These are phyloP conservation scores for Geotrichum carabidarum DNA, from an alignment of 1,139 yeast species.

Conservation along the genomic window DNA sequence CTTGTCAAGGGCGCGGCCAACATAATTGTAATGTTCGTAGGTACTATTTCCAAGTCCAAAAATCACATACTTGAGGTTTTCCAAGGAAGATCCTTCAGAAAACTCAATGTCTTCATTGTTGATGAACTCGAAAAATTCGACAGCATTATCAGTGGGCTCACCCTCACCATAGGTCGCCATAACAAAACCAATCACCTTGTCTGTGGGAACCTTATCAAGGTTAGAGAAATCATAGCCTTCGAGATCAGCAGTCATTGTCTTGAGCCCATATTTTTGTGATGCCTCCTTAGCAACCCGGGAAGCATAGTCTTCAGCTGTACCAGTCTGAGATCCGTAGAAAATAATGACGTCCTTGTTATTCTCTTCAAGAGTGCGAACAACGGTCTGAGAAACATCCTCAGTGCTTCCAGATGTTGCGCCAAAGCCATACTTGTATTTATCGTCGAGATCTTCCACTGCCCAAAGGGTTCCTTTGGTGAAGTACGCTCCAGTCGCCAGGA, in stretches of 20 bases:
- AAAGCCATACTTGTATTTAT: constrained; percentile 39
- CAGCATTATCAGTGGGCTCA: constrained; percentile 93
- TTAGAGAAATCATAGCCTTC: constrained; percentile 84
- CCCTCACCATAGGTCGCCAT: constrained; percentile 98
- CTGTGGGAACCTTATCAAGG: constrained; percentile 52
- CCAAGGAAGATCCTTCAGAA: constrained; percentile 47
- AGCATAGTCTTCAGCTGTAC: constrained; percentile 98
- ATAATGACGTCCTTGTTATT: constrained; percentile 72
- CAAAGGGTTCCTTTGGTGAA: constrained; percentile 60
- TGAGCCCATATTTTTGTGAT: constrained; percentile 71
- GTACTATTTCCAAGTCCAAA: constrained; percentile 94
- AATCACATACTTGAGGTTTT: constrained; percentile 62
- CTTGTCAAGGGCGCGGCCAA: constrained; percentile 58
- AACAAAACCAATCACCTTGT: constrained; percentile 62
- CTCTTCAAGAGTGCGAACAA: constrained; percentile 56
- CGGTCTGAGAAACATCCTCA: constrained; percentile 48
- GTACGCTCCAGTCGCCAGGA: constrained; percentile 59
- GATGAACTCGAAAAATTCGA: constrained; percentile 52
- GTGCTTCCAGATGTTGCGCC: constrained; percentile 29
- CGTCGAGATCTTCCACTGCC: constrained; percentile 38
- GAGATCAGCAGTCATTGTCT: constrained; percentile 80
- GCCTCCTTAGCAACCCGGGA: constrained; percentile 85
- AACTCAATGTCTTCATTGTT: constrained; percentile 36
- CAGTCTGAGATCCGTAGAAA: constrained; percentile 96
- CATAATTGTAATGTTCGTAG: constrained; percentile 82